phyloP scores from a whole-genome alignment of 306 rosid species.

The Malus orientalis region DNA sequence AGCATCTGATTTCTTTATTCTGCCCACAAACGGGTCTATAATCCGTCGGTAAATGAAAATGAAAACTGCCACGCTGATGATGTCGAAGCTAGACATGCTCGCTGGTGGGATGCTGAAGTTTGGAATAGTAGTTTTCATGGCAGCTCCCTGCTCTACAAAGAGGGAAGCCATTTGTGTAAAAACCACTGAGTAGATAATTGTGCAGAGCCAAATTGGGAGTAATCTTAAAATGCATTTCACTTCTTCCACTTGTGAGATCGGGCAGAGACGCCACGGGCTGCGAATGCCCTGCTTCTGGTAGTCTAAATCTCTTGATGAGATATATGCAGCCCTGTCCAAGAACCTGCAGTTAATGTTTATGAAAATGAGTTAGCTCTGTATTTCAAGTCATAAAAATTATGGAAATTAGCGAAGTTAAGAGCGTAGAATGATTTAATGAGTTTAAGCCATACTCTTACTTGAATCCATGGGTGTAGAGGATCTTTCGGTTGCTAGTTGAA shows the following conservation, averaged over 20 bases:
- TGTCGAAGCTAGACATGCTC: constrained; percentile 98
- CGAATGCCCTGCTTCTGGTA: constrained; percentile 26
- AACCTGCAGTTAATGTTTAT: constrained; percentile 45
- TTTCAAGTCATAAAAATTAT: neutral
- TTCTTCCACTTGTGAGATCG: constrained; percentile 90
- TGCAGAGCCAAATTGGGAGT: constrained; percentile 98
- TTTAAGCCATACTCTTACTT: constrained; percentile 50
- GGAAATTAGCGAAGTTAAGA: neutral
- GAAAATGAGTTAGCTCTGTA: neutral
- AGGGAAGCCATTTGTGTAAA: constrained; percentile 99
- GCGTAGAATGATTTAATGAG: neutral
- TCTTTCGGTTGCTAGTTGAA: constrained; percentile 51
- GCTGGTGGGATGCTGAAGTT: constrained; percentile 81
- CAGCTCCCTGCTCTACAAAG: constrained; percentile 98
- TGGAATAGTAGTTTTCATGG: constrained; percentile 76
- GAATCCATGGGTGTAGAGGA: constrained; percentile 89
- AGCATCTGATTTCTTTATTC: constrained; percentile 51
- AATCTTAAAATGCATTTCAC: constrained; percentile 90
- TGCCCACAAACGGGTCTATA: constrained; percentile 73
- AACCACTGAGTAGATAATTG: constrained; percentile 91
- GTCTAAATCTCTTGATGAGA: constrained; percentile 70
- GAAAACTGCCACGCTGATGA: constrained; percentile 78
- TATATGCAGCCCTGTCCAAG: constrained; percentile 82
- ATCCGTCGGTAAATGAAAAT: constrained; percentile 81
- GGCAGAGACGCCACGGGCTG: constrained; percentile 79